Evolutionary conservation across 2,329 filamentous ascomycete species (phyloP).

Genomic region (Fusarium hainanense): DNA sequence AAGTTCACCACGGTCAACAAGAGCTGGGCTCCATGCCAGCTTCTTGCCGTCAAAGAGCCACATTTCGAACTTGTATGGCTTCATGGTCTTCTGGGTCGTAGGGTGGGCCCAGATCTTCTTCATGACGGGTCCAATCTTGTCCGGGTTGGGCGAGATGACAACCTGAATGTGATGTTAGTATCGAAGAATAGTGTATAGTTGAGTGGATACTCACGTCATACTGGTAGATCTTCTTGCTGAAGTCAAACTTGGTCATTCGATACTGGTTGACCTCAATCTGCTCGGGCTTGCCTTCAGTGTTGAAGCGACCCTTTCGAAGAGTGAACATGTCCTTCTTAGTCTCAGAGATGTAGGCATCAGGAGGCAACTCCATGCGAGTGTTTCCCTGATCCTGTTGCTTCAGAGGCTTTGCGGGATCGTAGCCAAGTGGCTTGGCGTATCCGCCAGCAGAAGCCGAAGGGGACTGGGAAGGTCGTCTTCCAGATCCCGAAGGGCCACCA

Average conservation of each 20-base stretch:
- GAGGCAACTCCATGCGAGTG: slow-evolving; percentile 66
- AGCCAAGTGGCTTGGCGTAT: slow-evolving; percentile 52
- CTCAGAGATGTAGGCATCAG: slow-evolving; percentile 63
- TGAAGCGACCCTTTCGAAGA: slow-evolving; percentile 58
- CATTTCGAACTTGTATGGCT: slow-evolving; percentile 54
- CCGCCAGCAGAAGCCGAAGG: slow-evolving; percentile 32
- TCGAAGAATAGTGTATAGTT: not conserved
- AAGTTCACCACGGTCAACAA: slow-evolving; percentile 60
- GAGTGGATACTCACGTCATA: slow-evolving; percentile 78
- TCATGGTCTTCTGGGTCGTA: slow-evolving; percentile 66
- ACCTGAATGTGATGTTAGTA: slow-evolving; percentile 61
- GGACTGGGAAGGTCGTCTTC: slow-evolving; percentile 35
- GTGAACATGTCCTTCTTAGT: slow-evolving; percentile 51
- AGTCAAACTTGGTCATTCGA: slow-evolving; percentile 68
- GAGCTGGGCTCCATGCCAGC: slow-evolving; percentile 76
- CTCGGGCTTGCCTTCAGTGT: slow-evolving; percentile 66
- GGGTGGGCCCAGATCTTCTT: slow-evolving; percentile 81
- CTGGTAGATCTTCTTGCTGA: slow-evolving; percentile 75
- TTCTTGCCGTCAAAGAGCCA: slow-evolving; percentile 87
- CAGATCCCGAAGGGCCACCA: slow-evolving; percentile 30
- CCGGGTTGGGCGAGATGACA: slow-evolving; percentile 68
- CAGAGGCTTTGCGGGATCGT: slow-evolving; percentile 57
- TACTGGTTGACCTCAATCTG: slow-evolving; percentile 78
- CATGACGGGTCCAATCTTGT: slow-evolving; percentile 72
- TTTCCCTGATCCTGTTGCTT: slow-evolving; percentile 51